Conservation (phyloP, 1,284 basidiomycete genomes). For the Sparassis latifolia region DNA sequence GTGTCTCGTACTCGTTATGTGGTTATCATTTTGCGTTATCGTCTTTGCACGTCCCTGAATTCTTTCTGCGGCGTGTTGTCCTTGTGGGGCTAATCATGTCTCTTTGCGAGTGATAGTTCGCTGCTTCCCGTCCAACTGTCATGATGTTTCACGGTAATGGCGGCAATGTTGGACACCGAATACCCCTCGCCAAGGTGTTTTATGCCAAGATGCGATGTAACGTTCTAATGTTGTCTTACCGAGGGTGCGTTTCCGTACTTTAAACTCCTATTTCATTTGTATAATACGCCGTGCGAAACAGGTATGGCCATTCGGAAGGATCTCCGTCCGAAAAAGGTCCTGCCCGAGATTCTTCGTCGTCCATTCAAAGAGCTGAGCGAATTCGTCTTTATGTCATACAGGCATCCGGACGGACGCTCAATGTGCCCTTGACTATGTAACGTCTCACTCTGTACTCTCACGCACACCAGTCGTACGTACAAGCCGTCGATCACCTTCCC, state of each 20-base stretch:
- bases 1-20: neutral
- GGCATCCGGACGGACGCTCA: constrained; percentile 80
- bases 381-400: constrained; percentile 22
- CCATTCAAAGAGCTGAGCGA: neutral
- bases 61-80: too few relatives aligned
- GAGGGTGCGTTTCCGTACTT: constrained; percentile 49
- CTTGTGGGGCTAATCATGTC: too few relatives aligned
- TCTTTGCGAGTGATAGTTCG: constrained; percentile 32
- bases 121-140: constrained; percentile 70
- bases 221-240: constrained; percentile 84
- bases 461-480: constrained; percentile 58
- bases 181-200: constrained; percentile 87
- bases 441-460: constrained; percentile 61
- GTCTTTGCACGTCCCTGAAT: too few relatives aligned
- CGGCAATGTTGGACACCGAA: constrained; percentile 78
- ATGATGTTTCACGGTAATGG: constrained; percentile 91
- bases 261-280: neutral
- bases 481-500: neutral
- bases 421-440: constrained; percentile 73
- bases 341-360: constrained; percentile 14
- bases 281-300: constrained; percentile 18
- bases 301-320: constrained; percentile 82
- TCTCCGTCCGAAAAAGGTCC: constrained; percentile 77
- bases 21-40: neutral
- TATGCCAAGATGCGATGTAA: constrained; percentile 82